Percentiles rank a stretch among this genome's conserved stretches.
Conservation (phyloP, 2,329 filamentous ascomycete genomes). For the Corniculantispora saksenae region DNA sequence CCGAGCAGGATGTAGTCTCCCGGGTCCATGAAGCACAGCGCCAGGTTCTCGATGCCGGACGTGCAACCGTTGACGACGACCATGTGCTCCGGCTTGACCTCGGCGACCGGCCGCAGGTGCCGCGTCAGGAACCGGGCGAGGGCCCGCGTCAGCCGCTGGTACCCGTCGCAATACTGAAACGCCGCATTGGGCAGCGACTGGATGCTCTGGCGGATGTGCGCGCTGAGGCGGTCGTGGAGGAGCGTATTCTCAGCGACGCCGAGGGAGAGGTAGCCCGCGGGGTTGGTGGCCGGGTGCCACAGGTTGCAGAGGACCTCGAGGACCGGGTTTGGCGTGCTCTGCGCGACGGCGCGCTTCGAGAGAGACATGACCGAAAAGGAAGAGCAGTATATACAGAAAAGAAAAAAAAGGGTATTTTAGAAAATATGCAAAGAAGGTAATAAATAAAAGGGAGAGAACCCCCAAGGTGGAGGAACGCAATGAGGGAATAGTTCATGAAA, state of each 20-base stretch:
- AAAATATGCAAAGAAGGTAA: too few species aligned
- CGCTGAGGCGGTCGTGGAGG: slow-evolving; percentile 48
- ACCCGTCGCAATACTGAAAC: slow-evolving; percentile 46
- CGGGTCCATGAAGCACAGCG: slow-evolving; percentile 41
- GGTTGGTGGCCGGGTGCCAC: slow-evolving; percentile 43
- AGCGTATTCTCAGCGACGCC: slow-evolving; percentile 55
- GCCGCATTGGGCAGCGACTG: slow-evolving; percentile 29
- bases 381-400: background rate
- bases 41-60: slow-evolving; percentile 41
- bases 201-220: slow-evolving; percentile 43
- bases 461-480: background rate
- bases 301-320: slow-evolving; percentile 48
- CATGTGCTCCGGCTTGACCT: slow-evolving; percentile 36
- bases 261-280: slow-evolving; percentile 49
- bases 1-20: slow-evolving; percentile 44
- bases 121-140: slow-evolving; percentile 39
- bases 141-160: slow-evolving; percentile 33
- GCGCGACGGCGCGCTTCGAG: slow-evolving; percentile 28
- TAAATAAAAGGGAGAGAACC: background rate
- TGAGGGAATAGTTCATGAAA: background rate
- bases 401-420: too few species aligned
- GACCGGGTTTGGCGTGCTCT: slow-evolving; percentile 27
- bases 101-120: slow-evolving; percentile 31
- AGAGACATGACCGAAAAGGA: slow-evolving; percentile 20
- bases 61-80: slow-evolving; percentile 43